Evolutionary conservation across 108 stramenopile genomes (phyloP).

Genomic region (Nitzschia palea): DNA sequence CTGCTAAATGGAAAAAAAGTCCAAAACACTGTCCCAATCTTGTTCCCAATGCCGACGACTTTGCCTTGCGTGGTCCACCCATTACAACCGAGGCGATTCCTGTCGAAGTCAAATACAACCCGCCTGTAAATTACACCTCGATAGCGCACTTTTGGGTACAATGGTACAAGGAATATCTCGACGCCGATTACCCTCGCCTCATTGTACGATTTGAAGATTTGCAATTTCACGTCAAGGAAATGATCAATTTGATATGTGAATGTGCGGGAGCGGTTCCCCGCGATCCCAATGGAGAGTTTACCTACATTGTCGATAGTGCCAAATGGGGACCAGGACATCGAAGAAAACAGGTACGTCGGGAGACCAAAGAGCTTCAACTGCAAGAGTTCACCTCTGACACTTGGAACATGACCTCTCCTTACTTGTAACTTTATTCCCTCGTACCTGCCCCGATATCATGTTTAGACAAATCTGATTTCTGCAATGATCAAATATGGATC

Average conservation of each 20-base stretch:
- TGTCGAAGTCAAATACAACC: constrained; percentile 42
- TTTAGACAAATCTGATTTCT: constrained; percentile 61
- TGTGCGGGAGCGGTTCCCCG: constrained; percentile 69
- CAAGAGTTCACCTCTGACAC: too few relatives aligned
- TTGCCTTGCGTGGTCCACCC: background rate
- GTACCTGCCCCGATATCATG: too few relatives aligned
- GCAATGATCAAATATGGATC: constrained; percentile 83
- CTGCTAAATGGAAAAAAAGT: constrained; percentile 51
- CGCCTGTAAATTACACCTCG: constrained; percentile 26
- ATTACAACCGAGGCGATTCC: background rate
- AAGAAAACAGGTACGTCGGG: constrained; percentile 40
- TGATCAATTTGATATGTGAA: constrained; percentile 53
- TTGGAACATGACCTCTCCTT: too few relatives aligned
- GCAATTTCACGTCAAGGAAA: constrained; percentile 65
- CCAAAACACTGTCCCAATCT: constrained; percentile 66
- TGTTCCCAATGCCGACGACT: constrained; percentile 34
- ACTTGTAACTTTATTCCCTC: too few relatives aligned
- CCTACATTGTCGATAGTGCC: constrained; percentile 64
- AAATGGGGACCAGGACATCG: constrained; percentile 58
- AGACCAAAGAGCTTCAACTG: too few relatives aligned
- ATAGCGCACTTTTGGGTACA: constrained; percentile 68
- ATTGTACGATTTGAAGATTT: constrained; percentile 88
- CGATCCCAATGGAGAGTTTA: constrained; percentile 38
- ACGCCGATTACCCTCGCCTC: constrained; percentile 69
- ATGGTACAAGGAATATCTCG: constrained; percentile 69